Evolutionary conservation across 2,329 filamentous ascomycete species (phyloP).

Genomic region (Lachnellula arida): DNA sequence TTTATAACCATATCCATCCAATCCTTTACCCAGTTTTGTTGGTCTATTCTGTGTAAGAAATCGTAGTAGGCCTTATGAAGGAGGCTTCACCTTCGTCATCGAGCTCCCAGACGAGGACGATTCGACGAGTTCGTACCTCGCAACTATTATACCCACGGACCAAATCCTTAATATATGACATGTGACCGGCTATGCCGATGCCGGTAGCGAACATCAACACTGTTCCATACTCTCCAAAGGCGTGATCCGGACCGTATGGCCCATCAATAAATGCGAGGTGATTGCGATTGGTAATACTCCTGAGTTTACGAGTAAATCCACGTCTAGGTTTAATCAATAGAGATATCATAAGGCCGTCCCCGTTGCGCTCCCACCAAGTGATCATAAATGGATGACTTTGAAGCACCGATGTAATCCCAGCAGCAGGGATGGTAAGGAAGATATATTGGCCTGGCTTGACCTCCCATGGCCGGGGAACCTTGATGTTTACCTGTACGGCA

Average conservation of each 20-base stretch:
- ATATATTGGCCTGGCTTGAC: conserved; percentile 14
- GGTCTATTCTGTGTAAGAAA: conserved; percentile 2
- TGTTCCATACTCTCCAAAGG: conserved; percentile 12
- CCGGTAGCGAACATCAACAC: conserved; percentile 12
- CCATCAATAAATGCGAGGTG: conserved; percentile 10
- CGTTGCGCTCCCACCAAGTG: conserved; percentile 11
- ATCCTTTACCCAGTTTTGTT: conserved; percentile 11
- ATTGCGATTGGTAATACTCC: neutral
- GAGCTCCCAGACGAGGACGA: conserved; percentile 13
- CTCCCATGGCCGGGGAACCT: conserved; percentile 8
- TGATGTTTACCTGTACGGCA: conserved; percentile 11
- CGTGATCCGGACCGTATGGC: conserved; percentile 6
- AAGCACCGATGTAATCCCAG: conserved; percentile 7
- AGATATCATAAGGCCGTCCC: conserved; percentile 10
- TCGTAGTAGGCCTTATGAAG: neutral
- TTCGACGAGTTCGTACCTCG: conserved; percentile 8
- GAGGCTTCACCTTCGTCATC: conserved; percentile 9
- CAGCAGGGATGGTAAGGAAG: conserved; percentile 12
- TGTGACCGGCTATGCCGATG: conserved; percentile 16
- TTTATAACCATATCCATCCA: conserved; percentile 13
- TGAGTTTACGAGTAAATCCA: conserved; percentile 12
- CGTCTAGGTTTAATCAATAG: conserved; percentile 11
- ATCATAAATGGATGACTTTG: conserved; percentile 16
- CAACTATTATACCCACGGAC: conserved; percentile 18
- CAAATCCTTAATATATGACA: conserved; percentile 18